Evolutionary conservation across 495 filamentous ascomycete species (phyloP), one percentile per base, ranked within the genome.

Genomic region (Chlorociboria aeruginascens): DNA sequence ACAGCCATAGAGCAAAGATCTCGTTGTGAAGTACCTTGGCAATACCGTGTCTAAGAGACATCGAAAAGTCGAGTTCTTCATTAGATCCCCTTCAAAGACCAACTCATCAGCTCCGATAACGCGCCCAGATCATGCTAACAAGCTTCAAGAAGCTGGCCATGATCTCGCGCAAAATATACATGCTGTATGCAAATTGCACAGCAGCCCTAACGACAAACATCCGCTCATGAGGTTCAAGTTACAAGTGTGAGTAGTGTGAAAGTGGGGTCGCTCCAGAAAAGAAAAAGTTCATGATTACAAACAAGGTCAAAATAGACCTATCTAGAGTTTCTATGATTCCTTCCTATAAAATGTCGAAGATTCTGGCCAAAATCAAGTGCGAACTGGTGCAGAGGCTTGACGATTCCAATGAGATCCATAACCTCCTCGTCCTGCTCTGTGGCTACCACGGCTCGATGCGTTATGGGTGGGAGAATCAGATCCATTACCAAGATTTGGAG

Each of bases 131-230:
- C 49, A 25, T 34, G 28, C 9, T 41, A 13, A 42, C 45, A 45
- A 53, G 32, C 52, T 44, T 51, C 32, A 14, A 40, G 43, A 54
- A 54, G 40, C 33, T 39, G 38, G 40, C 20, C 45, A 16, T 32
- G 7, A 44, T 32, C 41, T 45, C 39, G 32, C 40, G 45, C 52
- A 49, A 38, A 53, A 53, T 53, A 37, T 51, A 51, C 54, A 57
- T 39, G 54, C 54, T 30, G 54, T 45, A 39, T 50, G 54, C 50
- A 40, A 53, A 50, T 30, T 51, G 50, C 36, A 51, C 31, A 39
- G 50, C 43, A 53, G 54, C 54, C 45, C 49, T 39, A 37, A 50
- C 46, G 45, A 53, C 47, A 53, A 57, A 48, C 54, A 41, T 41
- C 38, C 30, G 37, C 46, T 42, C 46, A 49, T 49, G 38, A 17